Percentiles rank a stretch among this genome's conserved stretches.
Conservation (phyloP, 1,284 basidiomycete species). For the Flammula alnicola region DNA sequence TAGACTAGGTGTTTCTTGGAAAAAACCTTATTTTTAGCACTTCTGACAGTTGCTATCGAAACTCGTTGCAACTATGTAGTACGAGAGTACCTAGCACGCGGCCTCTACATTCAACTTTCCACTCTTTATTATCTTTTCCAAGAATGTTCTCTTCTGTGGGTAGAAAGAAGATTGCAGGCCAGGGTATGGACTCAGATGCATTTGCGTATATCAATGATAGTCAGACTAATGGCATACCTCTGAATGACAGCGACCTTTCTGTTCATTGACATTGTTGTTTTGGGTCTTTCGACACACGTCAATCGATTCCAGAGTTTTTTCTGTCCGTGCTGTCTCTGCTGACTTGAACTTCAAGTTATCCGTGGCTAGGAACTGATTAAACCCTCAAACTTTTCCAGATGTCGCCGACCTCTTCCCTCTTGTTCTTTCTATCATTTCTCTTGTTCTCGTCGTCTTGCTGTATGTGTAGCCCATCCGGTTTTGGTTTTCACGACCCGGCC, state of each 20-base stretch:
- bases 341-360: constrained; percentile 1
- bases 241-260: constrained; percentile 42
- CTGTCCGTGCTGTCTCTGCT: constrained; percentile 43
- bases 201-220: constrained; percentile 1
- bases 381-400: constrained; percentile 36
- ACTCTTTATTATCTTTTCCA: constrained; percentile 11
- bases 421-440: constrained; percentile 56
- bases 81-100: too few species aligned
- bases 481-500: not conserved
- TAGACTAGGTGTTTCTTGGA: too few species aligned
- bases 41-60: too few species aligned
- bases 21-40: too few species aligned
- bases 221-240: constrained; percentile 29
- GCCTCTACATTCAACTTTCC: not conserved
- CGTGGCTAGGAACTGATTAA: too few species aligned
- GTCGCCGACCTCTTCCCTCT: constrained; percentile 64
- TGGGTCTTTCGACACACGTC: constrained; percentile 56
- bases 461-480: constrained; percentile 28
- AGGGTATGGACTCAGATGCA: too few species aligned
- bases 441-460: constrained; percentile 48
- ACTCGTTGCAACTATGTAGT: too few species aligned
- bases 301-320: constrained; percentile 64
- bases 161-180: constrained; percentile 34
- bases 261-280: constrained; percentile 52
- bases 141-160: constrained; percentile 33